Evolutionary conservation across 129 eudicot species (phyloP), one percentile per base, ranked within the genome.

Genomic region (Dittrichia graveolens): DNA sequence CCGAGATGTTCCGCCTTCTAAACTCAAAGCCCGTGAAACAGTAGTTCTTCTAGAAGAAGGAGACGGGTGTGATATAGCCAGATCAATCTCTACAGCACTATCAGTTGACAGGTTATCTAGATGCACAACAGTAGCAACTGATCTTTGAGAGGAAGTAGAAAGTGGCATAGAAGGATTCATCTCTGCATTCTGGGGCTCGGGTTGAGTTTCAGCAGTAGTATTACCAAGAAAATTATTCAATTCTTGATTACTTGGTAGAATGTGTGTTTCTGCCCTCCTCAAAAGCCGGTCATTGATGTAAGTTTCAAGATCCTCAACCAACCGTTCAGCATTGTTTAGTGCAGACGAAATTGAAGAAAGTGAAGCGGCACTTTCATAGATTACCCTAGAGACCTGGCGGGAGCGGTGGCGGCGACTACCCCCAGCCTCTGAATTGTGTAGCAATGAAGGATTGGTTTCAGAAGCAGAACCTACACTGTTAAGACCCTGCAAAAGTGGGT

Each of bases 361-460:
- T 35, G 92, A 91, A 72, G 94, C 94, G 37, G 95, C 89, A 82
- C 83, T 85, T 75, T 91, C 97, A 4, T 92, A 83, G 11, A 88
- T 75, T 6, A 85, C 88, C 72, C 95, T 85, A 39, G 91, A 82
- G 69, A 83, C 79, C 52, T 78, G 91, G 37, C 83, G 89, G 44
- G 92, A 81, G 39, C 89, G 85, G 16, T 66, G 78, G 12, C 88
- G 85, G 9, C 82, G 75, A 67, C 79, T 80, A 43, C 85, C 83
- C 6, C 76, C 82, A 14, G 81, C 74, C 41, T 79, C 87, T 8
- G 64, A 56, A 61, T 37, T 72, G n/a, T 65, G 72, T 42, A 74
- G 68, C 56, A 73, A 47, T 0, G 65, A 74, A 8, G 80, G 69
- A 18, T 6, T 69, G 3, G 63, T 40, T 35, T 80, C 84, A 8